Evolutionary conservation across 371 early-diverging fungal species (phyloP).

Genomic region (Mortierella sp.): DNA sequence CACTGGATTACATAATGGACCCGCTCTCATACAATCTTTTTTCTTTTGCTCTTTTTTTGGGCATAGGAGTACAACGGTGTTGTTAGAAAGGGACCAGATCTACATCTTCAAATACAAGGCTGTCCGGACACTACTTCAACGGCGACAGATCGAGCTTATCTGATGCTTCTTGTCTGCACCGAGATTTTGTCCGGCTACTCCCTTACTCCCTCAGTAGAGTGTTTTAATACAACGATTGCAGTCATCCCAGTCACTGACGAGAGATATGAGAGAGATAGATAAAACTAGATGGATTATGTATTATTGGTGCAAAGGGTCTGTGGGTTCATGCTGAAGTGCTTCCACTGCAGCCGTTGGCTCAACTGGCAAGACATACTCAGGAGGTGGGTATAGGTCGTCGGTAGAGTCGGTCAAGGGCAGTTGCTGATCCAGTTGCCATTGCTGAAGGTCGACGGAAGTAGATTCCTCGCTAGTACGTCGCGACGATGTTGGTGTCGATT

Average conservation of each 20-base stretch:
- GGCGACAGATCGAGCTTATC: slow-evolving; percentile 61
- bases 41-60: neutral
- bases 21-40: neutral
- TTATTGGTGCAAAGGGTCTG: neutral
- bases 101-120: slow-evolving; percentile 69
- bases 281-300: neutral
- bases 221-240: too few relatives aligned
- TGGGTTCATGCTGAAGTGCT: neutral
- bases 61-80: slow-evolving; percentile 57
- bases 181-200: neutral
- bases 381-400: neutral
- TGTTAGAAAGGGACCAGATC: slow-evolving; percentile 59
- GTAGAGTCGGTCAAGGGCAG: neutral
- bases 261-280: too few relatives aligned
- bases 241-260: too few relatives aligned
- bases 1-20: neutral
- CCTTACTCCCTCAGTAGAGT: neutral
- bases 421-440: slow-evolving; percentile 1
- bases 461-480: neutral
- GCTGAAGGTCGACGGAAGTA: neutral
- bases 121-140: slow-evolving; percentile 61
- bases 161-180: slow-evolving; percentile 26
- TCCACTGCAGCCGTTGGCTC: neutral
- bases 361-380: neutral
- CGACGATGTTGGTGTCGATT: neutral